Conservation (phyloP, 352 stramenopile species). For the Phytopythium sindhum region DNA sequence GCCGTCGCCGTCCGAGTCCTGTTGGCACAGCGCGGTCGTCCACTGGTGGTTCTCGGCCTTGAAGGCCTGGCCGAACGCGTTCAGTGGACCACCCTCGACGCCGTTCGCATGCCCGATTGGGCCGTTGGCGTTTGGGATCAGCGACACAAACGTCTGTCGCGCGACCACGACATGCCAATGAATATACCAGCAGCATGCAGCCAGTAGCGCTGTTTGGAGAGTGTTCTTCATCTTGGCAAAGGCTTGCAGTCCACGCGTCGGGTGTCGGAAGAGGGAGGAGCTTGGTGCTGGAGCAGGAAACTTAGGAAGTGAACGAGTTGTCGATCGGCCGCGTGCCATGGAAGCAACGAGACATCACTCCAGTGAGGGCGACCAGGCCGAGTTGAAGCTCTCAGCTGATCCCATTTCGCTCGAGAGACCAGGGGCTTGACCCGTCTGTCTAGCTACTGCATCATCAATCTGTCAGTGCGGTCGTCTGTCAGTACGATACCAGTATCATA, state of each 20-base stretch:
- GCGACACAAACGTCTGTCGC: constrained; percentile 45
- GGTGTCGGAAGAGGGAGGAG: background rate
- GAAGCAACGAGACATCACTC: background rate
- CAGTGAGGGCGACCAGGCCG: background rate
- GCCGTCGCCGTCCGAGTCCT: constrained; percentile 75
- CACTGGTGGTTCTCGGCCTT: constrained; percentile 29
- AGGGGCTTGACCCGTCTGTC: no score
- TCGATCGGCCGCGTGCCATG: background rate
- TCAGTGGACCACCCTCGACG: constrained; percentile 44
- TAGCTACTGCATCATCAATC: background rate
- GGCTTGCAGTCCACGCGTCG: background rate
- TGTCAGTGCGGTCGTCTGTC: background rate
- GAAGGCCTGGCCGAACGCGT: constrained; percentile 67
- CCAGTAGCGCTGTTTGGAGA: constrained; percentile 9
- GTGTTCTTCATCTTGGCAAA: constrained; percentile 1
- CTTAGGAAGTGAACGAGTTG: background rate
- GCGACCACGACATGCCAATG: constrained; percentile 6
- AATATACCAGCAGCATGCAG: background rate
- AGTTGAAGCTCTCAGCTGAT: no score
- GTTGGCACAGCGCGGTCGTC: constrained; percentile 54
- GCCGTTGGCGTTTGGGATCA: constrained; percentile 52
- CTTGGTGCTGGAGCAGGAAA: background rate
- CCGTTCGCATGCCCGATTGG: constrained; percentile 57
- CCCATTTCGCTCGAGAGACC: no score
- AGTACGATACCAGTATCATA: background rate